Percentiles rank a stretch among this genome's conserved stretches.
Evolutionary conservation across 441 rosid genomes (phyloP).

Genomic region (Corymbia calophylla): DNA sequence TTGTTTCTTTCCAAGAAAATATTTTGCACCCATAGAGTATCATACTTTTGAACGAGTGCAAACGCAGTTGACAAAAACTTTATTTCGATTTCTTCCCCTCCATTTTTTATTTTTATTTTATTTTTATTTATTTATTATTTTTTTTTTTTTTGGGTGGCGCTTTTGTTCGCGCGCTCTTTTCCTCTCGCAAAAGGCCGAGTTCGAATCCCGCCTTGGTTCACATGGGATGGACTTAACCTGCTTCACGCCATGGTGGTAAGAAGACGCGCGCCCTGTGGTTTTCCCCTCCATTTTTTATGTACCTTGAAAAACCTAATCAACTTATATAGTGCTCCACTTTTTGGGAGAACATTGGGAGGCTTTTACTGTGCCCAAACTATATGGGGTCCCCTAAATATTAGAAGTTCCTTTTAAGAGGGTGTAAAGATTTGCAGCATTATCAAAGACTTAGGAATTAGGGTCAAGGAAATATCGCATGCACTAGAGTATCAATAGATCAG

Average conservation of each 20-base stretch:
- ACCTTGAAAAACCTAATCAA: not conserved
- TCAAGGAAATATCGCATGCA: not conserved
- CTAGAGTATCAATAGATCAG: not conserved
- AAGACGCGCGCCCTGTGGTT: no score
- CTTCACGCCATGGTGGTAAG: no score
- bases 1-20: not conserved
- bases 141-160: no score
- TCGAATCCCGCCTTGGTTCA: no score
- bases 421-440: not conserved
- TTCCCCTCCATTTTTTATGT: not conserved
- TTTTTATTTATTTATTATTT: no score
- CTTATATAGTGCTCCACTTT: not conserved
- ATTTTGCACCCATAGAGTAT: not conserved
- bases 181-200: no score
- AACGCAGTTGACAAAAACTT: not conserved
- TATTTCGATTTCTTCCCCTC: not conserved
- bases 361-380: not conserved
- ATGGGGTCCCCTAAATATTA: not conserved
- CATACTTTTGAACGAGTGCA: not conserved
- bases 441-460: not conserved
- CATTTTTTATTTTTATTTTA: no score
- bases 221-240: no score
- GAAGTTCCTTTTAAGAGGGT: not conserved
- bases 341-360: not conserved
- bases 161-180: no score